phyloP scores from a whole-genome alignment of 2,329 filamentous ascomycete genomes.

The Pseudocercospora vitis region DNA sequence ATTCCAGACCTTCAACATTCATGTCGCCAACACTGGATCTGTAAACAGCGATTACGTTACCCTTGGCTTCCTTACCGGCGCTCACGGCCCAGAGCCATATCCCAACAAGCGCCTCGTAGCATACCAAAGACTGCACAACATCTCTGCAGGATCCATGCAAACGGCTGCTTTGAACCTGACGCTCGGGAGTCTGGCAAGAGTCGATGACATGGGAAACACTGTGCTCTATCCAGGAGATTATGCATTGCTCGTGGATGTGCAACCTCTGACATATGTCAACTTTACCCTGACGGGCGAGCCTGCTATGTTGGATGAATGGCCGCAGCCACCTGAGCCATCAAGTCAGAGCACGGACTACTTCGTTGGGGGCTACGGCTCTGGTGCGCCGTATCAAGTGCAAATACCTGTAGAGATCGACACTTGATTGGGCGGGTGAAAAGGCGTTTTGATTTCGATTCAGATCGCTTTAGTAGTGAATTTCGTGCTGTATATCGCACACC shows the following conservation, averaged over 20 bases:
- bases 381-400: constrained; percentile 18
- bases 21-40: constrained; percentile 51
- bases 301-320: constrained; percentile 45
- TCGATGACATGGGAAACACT: constrained; percentile 52
- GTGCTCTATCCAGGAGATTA: constrained; percentile 58
- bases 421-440: background rate
- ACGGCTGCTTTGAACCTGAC: constrained; percentile 46
- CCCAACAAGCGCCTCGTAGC: constrained; percentile 56
- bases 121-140: constrained; percentile 48
- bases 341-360: constrained; percentile 33
- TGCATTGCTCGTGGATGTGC: constrained; percentile 48
- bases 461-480: no score
- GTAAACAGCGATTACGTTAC: constrained; percentile 54
- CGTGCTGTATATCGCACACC: no score
- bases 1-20: constrained; percentile 45
- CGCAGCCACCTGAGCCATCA: constrained; percentile 31
- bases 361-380: constrained; percentile 33
- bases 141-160: constrained; percentile 28
- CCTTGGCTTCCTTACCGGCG: constrained; percentile 52
- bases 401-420: constrained; percentile 10
- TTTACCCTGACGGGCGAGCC: constrained; percentile 52
- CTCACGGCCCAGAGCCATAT: constrained; percentile 52
- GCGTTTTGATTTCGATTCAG: no score
- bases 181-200: constrained; percentile 52
- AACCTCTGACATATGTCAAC: constrained; percentile 42